Evolutionary conservation across 2,329 filamentous ascomycete species (phyloP), one percentile per base, ranked within the genome.

Genomic region (Nectriaceae sp.): DNA sequence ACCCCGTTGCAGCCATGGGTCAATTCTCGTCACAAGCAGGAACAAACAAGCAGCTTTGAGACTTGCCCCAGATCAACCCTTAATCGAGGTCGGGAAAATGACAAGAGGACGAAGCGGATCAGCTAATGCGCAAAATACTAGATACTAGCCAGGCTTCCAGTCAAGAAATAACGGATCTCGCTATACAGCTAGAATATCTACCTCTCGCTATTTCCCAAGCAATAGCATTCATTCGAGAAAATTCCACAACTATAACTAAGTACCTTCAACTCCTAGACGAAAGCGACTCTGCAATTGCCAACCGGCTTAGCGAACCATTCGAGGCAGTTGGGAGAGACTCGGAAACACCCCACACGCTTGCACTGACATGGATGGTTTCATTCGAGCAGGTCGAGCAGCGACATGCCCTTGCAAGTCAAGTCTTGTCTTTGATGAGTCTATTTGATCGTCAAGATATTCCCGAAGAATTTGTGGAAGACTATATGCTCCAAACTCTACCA

Each of bases 161-260:
- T 0, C 22, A 40, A 2, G 42, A 57, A 8, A 21, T 59, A 0
- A 21, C 55, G 0, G 11, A 40, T 1, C 59, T 71, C 0, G 55
- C 65, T 2, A 55, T 57, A 1, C 57, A 60, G 0, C 51, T 70
- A 0, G 63, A 67, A 1, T 53, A 63, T 11, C 53, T 72, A 0
- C 69, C 70, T 0, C 59, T 73, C 2, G 70, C 70, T 0, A 26
- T 72, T 0, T 64, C 54, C 2, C 69, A 72, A 39, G 70, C 67
- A 5, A 59, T 67, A 1, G 64, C 67, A 0, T 72, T 69, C 11
- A 68, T 72, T 0, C 53, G 61, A 3, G 59, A 67, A 26, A 69
- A 66, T 3, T 43, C 24, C 0, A 63, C 66, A 4, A 39, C 59
- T 0, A 37, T 65, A 10, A n/a, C 4, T 0, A 26, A 56, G 10